phyloP scores from a whole-genome alignment of 1,284 basidiomycete genomes.

The Malassezia arunalokei region DNA sequence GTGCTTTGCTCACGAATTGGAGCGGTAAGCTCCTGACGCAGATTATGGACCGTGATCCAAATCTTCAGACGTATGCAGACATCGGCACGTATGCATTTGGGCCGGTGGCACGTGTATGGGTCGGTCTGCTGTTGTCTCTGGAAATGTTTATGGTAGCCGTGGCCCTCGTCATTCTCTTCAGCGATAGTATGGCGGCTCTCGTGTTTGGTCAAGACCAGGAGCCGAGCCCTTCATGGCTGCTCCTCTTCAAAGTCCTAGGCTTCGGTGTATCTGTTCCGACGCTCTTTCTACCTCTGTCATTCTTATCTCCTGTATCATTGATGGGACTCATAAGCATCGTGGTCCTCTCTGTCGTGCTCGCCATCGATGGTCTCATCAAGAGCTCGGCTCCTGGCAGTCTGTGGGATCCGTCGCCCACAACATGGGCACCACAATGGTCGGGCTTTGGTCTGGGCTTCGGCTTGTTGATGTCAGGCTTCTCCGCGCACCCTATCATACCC shows the following conservation, averaged over 20 bases:
- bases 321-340: slow-evolving; percentile 47
- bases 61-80: slow-evolving; percentile 39
- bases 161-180: slow-evolving; percentile 40
- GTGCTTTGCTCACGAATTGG: slow-evolving; percentile 39
- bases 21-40: slow-evolving; percentile 42
- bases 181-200: slow-evolving; percentile 33
- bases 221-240: background rate
- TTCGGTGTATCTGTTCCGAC: slow-evolving; percentile 31
- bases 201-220: slow-evolving; percentile 11
- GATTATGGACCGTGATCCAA: slow-evolving; percentile 37
- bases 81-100: slow-evolving; percentile 44
- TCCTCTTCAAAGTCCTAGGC: slow-evolving; percentile 31
- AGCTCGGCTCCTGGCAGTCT: slow-evolving; percentile 67
- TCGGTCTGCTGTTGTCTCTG: slow-evolving; percentile 38
- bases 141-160: slow-evolving; percentile 42
- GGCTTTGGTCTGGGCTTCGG: slow-evolving; percentile 59
- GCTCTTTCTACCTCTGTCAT: slow-evolving; percentile 34
- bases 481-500: slow-evolving; percentile 84
- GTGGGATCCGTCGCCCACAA: slow-evolving; percentile 62
- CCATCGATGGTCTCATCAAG: slow-evolving; percentile 74
- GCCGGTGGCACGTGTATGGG: slow-evolving; percentile 25
- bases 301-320: slow-evolving; percentile 37
- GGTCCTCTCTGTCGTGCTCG: slow-evolving; percentile 64
- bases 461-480: slow-evolving; percentile 91
- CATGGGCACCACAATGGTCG: slow-evolving; percentile 53